Evolutionary conservation across 805 yeast genomes (phyloP), one percentile per base, ranked within the genome.

Genomic region (Debaryomyces prosopidis): DNA sequence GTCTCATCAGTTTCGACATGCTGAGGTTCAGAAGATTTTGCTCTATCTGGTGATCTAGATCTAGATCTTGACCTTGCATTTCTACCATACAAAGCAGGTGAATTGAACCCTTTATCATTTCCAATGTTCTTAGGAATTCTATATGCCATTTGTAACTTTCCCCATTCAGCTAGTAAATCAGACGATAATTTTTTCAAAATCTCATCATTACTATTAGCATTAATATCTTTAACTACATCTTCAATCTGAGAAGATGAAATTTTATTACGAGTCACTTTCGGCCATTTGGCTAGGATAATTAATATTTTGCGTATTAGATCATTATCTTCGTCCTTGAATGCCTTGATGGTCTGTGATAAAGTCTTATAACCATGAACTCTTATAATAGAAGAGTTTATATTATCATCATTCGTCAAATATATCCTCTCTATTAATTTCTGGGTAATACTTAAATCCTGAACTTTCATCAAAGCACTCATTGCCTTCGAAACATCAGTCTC

Each of bases 281-380:
- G 77, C 77, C 77, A 72, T 45, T 63, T 63, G 23, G 60, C 58
- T 70, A 94, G 71, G 16, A 89, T 77, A 37, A 71, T 73, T 37
- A 92, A 66, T 14, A 88, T 75, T 54, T 73, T 63, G 3, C 55
- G 49, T 5, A 79, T 68, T 38, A 85, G 59, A 0, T 64, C 69
- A 18, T 67, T 72, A 35, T 52, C 55, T 8, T 47, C 38, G 11
- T 53, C 54, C 38, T 60, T 35, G 40, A 52, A 53, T 9, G 66
- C 69, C 49, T 75, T 73, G 42, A 90, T 59, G 4, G 88, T 66
- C 11, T 82, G 77, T 12, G 87, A 79, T 42, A 91, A 71, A 15
- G 94, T 83, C 58, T 84, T 84, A 65, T 89, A 87, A 10, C 98
- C 99, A 62, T 91, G 99, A 58, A 89, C 75, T 48, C 84, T 78